phyloP scores from a whole-genome alignment of 208 protist genomes.

The Hexamita inflata region DNA sequence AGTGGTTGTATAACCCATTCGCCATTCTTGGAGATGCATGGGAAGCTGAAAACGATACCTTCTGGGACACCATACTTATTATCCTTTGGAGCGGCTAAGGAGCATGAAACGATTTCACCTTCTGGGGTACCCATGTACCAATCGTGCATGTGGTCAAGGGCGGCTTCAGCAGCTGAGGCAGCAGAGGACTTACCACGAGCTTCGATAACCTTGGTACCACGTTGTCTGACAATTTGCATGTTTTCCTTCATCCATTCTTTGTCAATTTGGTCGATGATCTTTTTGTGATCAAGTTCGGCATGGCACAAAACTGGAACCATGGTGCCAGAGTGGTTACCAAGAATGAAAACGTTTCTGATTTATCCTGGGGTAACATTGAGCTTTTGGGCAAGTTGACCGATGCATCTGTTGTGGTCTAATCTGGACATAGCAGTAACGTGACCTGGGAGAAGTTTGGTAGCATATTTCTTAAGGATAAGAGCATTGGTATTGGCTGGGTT shows the following conservation, averaged over 20 bases:
- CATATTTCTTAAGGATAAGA: neutral
- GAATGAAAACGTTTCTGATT: slow-evolving; percentile 28
- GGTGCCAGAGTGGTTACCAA: slow-evolving; percentile 45
- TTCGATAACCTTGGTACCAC: slow-evolving; percentile 71
- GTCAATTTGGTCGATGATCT: neutral
- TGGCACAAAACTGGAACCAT: neutral
- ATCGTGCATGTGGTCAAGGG: slow-evolving; percentile 53
- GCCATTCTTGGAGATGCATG: neutral
- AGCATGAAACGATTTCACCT: slow-evolving; percentile 21
- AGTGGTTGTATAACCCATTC: neutral
- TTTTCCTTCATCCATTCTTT: slow-evolving; percentile 16
- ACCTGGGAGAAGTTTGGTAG: slow-evolving; percentile 12
- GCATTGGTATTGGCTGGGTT: slow-evolving; percentile 48
- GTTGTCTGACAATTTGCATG: slow-evolving; percentile 11
- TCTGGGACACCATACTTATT: slow-evolving; percentile 25
- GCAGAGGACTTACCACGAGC: slow-evolving; percentile 62
- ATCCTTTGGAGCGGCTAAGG: neutral
- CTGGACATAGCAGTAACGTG: slow-evolving; percentile 41
- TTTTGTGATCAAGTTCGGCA: neutral
- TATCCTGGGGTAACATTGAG: neutral
- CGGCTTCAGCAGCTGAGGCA: slow-evolving; percentile 70
- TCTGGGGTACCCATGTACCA: slow-evolving; percentile 53
- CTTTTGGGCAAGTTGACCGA: slow-evolving; percentile 18
- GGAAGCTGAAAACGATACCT: slow-evolving; percentile 31
- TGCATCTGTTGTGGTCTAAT: slow-evolving; percentile 41